phyloP scores from a whole-genome alignment of 2,329 filamentous ascomycete species.

The Myriosclerotinia scirpicola region DNA sequence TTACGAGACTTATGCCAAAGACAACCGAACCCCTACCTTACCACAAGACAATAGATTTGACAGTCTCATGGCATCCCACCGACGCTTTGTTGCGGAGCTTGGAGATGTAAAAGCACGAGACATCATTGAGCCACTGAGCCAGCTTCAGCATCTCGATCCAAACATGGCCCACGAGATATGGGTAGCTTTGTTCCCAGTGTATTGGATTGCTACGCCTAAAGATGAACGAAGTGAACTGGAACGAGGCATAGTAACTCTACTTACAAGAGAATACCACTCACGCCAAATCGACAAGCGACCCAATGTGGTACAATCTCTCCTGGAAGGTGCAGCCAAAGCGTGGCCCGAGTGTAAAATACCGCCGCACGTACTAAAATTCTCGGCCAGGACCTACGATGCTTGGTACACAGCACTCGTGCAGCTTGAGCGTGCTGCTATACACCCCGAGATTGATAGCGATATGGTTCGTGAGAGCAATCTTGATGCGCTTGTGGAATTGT shows the following conservation, averaged over 20 bases:
- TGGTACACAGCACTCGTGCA: conserved; percentile 96
- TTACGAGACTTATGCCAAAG: conserved; percentile 71
- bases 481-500: conserved; percentile 92
- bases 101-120: conserved; percentile 86
- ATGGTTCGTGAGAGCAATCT: conserved; percentile 89
- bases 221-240: conserved; percentile 91
- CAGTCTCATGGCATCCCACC: conserved; percentile 71
- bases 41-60: conserved; percentile 86
- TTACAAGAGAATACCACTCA: conserved; percentile 94
- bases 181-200: conserved; percentile 87
- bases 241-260: conserved; percentile 81
- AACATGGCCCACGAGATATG: conserved; percentile 85
- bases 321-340: conserved; percentile 82
- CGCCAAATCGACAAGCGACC: conserved; percentile 92
- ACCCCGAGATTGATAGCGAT: conserved; percentile 74
- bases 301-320: conserved; percentile 89
- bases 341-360: conserved; percentile 89
- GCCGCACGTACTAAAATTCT: conserved; percentile 92
- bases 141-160: conserved; percentile 87
- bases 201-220: conserved; percentile 82
- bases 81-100: conserved; percentile 79
- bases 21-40: conserved; percentile 60
- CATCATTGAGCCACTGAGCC: conserved; percentile 82
- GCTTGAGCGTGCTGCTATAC: conserved; percentile 84
- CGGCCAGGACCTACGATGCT: conserved; percentile 89